Conservation (phyloP, 2,329 filamentous ascomycete genomes). For the Purpureocillium takamizusanense region DNA sequence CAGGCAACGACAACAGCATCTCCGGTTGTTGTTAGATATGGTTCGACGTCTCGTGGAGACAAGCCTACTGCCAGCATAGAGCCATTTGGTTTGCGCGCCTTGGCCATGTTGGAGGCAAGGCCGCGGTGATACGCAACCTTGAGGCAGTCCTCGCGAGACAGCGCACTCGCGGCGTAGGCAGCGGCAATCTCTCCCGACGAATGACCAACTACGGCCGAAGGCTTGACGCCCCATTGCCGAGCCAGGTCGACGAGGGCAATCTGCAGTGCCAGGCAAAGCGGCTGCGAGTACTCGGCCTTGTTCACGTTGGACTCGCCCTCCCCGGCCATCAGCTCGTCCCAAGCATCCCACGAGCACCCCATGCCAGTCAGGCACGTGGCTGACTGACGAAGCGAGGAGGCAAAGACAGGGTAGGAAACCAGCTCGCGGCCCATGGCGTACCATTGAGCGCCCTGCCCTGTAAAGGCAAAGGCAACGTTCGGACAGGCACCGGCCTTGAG, state of each 20-base stretch:
- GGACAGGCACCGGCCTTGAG: neutral
- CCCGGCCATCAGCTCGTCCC: conserved; percentile 20
- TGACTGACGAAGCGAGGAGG: conserved; percentile 16
- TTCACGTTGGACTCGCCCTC: conserved; percentile 11
- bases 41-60: conserved; percentile 10
- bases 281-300: conserved; percentile 21
- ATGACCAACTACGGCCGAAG: conserved; percentile 28
- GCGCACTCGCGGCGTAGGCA: conserved; percentile 26
- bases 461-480: conserved; percentile 14
- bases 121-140: conserved; percentile 19
- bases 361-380: conserved; percentile 8
- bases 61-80: conserved; percentile 29
- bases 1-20: conserved; percentile 23
- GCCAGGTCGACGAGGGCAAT: conserved; percentile 27
- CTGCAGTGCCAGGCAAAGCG: conserved; percentile 30
- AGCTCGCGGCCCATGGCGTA: conserved; percentile 14
- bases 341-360: too few species aligned
- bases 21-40: conserved; percentile 14
- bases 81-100: conserved; percentile 16
- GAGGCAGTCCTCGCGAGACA: conserved; percentile 21
- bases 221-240: conserved; percentile 22
- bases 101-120: conserved; percentile 18
- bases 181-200: conserved; percentile 35
- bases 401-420: conserved; percentile 16
- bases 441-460: conserved; percentile 17